A percentile compares a stretch with the other conserved stretches of the same genome.
These are phyloP conservation scores for Suhomyces tanzawaensis DNA, from an alignment of 805 yeast species.

Conservation along the genomic window DNA sequence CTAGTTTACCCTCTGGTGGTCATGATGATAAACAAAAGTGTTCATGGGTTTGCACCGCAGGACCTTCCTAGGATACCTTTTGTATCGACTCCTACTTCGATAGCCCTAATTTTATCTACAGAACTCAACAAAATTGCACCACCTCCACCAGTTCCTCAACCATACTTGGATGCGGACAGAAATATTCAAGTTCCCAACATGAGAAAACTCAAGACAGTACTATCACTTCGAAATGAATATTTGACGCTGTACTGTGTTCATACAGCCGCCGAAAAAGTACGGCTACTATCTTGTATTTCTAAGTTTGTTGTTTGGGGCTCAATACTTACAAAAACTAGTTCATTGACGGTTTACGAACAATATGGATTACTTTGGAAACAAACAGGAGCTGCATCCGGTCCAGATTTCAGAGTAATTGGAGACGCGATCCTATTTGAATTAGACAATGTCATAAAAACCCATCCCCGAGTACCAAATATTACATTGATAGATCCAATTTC, in stretches of 20 bases:
- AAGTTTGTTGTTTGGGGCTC: slow-evolving; percentile 29
- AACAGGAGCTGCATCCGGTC: neutral
- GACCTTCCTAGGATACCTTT: slow-evolving; percentile 1
- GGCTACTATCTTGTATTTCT: slow-evolving; percentile 36
- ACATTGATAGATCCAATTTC: neutral
- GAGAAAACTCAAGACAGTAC: slow-evolving; percentile 28
- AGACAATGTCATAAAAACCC: slow-evolving; percentile 11
- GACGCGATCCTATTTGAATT: slow-evolving; percentile 20
- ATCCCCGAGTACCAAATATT: neutral
- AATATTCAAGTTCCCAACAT: slow-evolving; percentile 37
- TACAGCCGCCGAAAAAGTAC: slow-evolving; percentile 40
- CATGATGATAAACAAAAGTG: neutral
- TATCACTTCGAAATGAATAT: slow-evolving; percentile 38
- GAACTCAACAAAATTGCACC: slow-evolving; percentile 30
- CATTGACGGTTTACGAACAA: slow-evolving; percentile 22
- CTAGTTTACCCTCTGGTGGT: neutral
- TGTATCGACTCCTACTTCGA: slow-evolving; percentile 1
- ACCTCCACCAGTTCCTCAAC: slow-evolving; percentile 42
- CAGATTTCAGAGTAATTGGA: slow-evolving; percentile 12
- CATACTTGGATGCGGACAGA: slow-evolving; percentile 42
- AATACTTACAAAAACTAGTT: slow-evolving; percentile 16
- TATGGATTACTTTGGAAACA: slow-evolving; percentile 21
- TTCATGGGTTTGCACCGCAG: neutral
- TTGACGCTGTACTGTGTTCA: slow-evolving; percentile 36
- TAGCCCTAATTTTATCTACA: slow-evolving; percentile 30